Percentiles rank a stretch among this genome's conserved stretches.
phyloP scores from a whole-genome alignment of 306 rosid species.

The Pueraria montana region DNA sequence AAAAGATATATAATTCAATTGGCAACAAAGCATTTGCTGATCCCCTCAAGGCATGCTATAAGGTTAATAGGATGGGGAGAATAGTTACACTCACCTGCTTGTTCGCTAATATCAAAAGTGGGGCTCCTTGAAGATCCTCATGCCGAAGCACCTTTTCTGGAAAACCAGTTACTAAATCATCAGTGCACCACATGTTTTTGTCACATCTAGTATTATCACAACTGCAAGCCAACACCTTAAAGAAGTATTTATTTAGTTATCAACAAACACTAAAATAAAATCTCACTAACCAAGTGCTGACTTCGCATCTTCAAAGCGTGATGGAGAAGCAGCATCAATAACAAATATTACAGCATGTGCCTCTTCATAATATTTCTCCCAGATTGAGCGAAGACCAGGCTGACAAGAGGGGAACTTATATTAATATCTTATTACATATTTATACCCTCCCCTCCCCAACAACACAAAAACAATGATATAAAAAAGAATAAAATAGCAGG shows the following conservation, averaged over 20 bases:
- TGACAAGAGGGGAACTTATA: constrained; percentile 53
- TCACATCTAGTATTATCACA: constrained; percentile 30
- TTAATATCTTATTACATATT: constrained; percentile 46
- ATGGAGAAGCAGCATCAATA: constrained; percentile 85
- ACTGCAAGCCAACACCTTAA: constrained; percentile 30
- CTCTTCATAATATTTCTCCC: constrained; percentile 99
- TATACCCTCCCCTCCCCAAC: constrained; percentile 16
- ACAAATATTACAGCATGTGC: constrained; percentile 95
- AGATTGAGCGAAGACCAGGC: constrained; percentile 98
- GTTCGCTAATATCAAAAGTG: constrained; percentile 92
- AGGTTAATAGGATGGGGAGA: no score
- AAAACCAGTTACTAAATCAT: constrained; percentile 48
- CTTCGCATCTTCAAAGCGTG: constrained; percentile 95
- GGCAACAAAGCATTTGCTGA: constrained; percentile 27
- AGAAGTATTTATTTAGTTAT: constrained; percentile 23
- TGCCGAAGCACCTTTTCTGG: constrained; percentile 96
- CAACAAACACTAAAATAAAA: constrained; percentile 40
- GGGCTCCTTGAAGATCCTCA: constrained; percentile 98
- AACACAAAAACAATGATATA: constrained; percentile 22
- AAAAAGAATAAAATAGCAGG: constrained; percentile 24
- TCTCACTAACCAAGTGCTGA: constrained; percentile 91
- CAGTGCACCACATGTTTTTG: constrained; percentile 35
- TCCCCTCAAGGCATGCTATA: no score
- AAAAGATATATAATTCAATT: constrained; percentile 16
- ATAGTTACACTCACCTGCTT: constrained; percentile 76